phyloP scores from a whole-genome alignment of 768 basidiomycete genomes.

The Suillus bovinus region DNA sequence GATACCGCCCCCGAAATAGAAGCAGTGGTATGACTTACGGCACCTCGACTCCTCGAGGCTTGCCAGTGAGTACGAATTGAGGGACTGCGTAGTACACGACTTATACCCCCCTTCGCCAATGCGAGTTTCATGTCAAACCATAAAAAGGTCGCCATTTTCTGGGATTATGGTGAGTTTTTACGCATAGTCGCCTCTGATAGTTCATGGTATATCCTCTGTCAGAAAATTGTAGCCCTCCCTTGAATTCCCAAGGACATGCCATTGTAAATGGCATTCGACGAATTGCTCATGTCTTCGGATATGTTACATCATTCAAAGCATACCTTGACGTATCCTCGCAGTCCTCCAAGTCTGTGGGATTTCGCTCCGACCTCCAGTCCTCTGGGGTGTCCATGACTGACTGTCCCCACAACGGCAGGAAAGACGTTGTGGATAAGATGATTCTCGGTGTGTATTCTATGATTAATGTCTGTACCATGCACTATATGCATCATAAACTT shows the following conservation, averaged over 20 bases:
- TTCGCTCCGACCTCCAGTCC: constrained; percentile 44
- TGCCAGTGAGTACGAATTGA: too few species aligned
- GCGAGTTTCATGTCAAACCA: constrained; percentile 33
- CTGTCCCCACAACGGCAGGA: constrained; percentile 35
- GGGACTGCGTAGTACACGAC: neutral
- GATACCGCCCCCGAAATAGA: neutral
- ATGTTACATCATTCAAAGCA: constrained; percentile 50
- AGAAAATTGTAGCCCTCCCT: constrained; percentile 35
- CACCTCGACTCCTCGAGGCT: neutral
- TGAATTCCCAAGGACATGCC: constrained; percentile 33
- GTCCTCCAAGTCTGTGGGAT: constrained; percentile 31
- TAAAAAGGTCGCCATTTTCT: constrained; percentile 44
- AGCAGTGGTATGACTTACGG: neutral
- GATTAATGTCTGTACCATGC: neutral
- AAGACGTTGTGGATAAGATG: constrained; percentile 47
- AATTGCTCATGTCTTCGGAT: constrained; percentile 48
- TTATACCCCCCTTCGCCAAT: neutral
- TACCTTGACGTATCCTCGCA: constrained; percentile 52
- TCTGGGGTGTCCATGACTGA: constrained; percentile 45
- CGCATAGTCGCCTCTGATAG: constrained; percentile 1
- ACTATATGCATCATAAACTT: constrained; percentile 4
- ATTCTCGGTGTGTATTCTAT: constrained; percentile 38
- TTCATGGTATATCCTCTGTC: constrained; percentile 3
- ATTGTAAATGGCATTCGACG: constrained; percentile 45
- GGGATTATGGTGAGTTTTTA: constrained; percentile 34